Conservation (phyloP, 768 basidiomycete species). For the Phlebiopsis flavidoalba region DNA sequence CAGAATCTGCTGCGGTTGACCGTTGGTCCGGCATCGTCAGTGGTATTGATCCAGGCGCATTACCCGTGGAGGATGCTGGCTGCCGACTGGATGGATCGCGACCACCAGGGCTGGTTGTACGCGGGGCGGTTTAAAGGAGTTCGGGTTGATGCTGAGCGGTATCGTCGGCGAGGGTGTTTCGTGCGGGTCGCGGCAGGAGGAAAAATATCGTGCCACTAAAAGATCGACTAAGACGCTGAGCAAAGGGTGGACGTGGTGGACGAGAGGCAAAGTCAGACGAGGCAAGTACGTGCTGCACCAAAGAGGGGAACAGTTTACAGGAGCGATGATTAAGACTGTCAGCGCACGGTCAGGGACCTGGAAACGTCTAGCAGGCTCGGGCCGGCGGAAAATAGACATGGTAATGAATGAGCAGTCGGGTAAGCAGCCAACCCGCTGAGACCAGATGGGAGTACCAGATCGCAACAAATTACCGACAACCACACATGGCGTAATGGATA, state of each 20-base stretch:
- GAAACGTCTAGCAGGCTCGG: constrained; percentile 16
- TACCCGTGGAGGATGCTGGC: constrained; percentile 9
- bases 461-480: neutral
- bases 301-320: constrained; percentile 1
- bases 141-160: constrained; percentile 20
- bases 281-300: constrained; percentile 2
- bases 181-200: constrained; percentile 12
- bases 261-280: constrained; percentile 2
- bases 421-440: constrained; percentile 5
- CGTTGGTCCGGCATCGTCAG: constrained; percentile 22
- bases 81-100: constrained; percentile 6
- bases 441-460: neutral
- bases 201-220: constrained; percentile 16
- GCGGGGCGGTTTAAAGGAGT: constrained; percentile 15
- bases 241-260: neutral
- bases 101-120: constrained; percentile 2
- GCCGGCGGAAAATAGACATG: constrained; percentile 17
- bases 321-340: constrained; percentile 12
- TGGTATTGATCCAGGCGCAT: constrained; percentile 11
- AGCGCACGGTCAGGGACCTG: constrained; percentile 16
- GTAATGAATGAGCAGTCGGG: constrained; percentile 8
- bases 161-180: constrained; percentile 7
- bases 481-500: neutral
- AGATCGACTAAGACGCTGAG: neutral
- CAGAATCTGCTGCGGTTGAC: constrained; percentile 16